Base-by-base conservation (phyloP, 192 early-diverging fungal genomes). In the Backusella tuberculispora region DNA sequence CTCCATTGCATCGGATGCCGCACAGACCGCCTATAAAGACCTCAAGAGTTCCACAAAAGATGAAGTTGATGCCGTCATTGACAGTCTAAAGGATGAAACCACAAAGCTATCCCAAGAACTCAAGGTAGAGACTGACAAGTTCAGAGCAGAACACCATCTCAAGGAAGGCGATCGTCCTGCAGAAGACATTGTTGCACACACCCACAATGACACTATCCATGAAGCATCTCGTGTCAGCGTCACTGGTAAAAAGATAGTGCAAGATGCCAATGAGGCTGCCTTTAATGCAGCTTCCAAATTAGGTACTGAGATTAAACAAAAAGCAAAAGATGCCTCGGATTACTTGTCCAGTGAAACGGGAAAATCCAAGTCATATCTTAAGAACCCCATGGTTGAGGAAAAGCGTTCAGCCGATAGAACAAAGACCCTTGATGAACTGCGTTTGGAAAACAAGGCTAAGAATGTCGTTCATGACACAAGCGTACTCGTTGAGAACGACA, bases 121-220 rank as follows among this genome's bases (percentile, higher is more conserved):
- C 45, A 75, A 75, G 17, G 40, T 17, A 7, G 76, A 70, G 26
- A 17, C 70, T 1, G 63, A 77, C 10, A 50, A 17, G 4, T 77
- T 77, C 50, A 45, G 34, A 41, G 40, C 69, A 14, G 64, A 77
- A 5, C 76, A 77, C 17, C 76, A 77, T 29, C 42, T 77, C 7
- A 77, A 77, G 63, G 69, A 66, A 40, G 76, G 76, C 26, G 34
- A 63, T 24, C 70, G 34, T 38, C 56, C 43, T 26, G 63, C 76
- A 0, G 76, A 72, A 0, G 38, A 73, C 19, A 60, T 73, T 21
- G 41, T 73, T 73, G 29, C 72, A 29, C 19, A 24, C 12, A 21
- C 42, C 17, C 66, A 14, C 13, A 68, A 21, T 42, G 21, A 41
- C 13, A 29, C 29, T n/a, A 40, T 40, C 38, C 8, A 66, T 40